Percentiles rank a stretch among this genome's conserved stretches.
These are phyloP conservation scores for Anethum foeniculum DNA, from an alignment of 140 eudicot genomes.

Conservation along the genomic window DNA sequence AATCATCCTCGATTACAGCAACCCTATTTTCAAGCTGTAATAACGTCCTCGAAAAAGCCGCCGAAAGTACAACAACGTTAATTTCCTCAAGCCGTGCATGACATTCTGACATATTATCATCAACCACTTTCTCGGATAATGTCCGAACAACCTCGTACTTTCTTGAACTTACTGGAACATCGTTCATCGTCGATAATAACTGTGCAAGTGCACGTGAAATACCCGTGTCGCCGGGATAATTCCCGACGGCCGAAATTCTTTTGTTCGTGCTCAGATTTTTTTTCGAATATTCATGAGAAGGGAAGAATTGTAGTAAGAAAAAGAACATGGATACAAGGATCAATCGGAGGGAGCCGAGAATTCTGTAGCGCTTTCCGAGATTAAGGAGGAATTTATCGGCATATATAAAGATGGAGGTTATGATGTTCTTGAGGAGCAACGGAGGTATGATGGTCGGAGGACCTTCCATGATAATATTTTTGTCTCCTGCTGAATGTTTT, in stretches of 20 bases:
- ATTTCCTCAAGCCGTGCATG: constrained; percentile 36
- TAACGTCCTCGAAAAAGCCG: constrained; percentile 53
- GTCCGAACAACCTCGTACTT: constrained; percentile 68
- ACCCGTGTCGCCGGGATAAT: constrained; percentile 31
- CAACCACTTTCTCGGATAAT: constrained; percentile 56
- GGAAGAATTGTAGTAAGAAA: constrained; percentile 40
- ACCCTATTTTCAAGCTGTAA: constrained; percentile 42
- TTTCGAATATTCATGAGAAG: neutral
- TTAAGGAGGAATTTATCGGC: constrained; percentile 37
- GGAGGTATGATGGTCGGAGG: constrained; percentile 42
- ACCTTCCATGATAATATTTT: constrained; percentile 16
- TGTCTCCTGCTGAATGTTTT: neutral
- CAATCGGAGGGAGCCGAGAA: constrained; percentile 35
- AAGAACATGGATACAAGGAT: constrained; percentile 33
- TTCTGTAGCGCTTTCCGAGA: constrained; percentile 32
- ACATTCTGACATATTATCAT: constrained; percentile 48
- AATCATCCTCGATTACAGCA: constrained; percentile 21
- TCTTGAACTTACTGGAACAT: constrained; percentile 67
- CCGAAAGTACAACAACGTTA: constrained; percentile 44
- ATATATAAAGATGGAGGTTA: constrained; percentile 35
- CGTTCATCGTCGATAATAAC: constrained; percentile 41
- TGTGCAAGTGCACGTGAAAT: constrained; percentile 69
- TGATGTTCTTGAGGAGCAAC: constrained; percentile 38
- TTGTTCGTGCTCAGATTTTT: neutral
- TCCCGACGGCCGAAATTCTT: neutral